phyloP scores from a whole-genome alignment of 1,284 basidiomycete genomes.

The Ustilago lituana region DNA sequence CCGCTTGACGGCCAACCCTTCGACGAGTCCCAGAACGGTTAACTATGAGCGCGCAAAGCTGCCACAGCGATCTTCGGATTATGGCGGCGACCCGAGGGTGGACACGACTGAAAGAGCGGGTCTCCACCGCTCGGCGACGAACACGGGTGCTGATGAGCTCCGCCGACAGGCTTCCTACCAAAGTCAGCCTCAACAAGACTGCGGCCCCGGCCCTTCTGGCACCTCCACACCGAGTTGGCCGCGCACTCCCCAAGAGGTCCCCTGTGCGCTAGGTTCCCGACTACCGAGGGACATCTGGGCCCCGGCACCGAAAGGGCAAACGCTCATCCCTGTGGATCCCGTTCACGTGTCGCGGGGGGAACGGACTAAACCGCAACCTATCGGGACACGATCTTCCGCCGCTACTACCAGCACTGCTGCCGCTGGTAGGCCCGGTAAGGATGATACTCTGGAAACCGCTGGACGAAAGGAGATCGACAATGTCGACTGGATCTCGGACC shows the following conservation, averaged over 20 bases:
- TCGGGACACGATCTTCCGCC: constrained; percentile 23
- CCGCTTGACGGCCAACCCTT: not conserved
- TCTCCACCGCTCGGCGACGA: constrained; percentile 12
- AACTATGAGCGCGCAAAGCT: not conserved
- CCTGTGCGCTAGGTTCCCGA: not conserved
- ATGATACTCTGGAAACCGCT: constrained; percentile 15
- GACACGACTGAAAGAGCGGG: not conserved
- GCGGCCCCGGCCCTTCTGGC: not conserved
- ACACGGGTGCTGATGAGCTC: constrained; percentile 2
- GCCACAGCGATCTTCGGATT: constrained; percentile 1
- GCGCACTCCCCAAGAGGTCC: not conserved
- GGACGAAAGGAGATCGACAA: constrained; percentile 27
- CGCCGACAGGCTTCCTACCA: not conserved
- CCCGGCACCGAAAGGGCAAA: constrained; percentile 30
- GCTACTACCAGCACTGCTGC: not conserved
- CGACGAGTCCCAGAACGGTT: not conserved
- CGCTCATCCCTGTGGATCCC: constrained; percentile 25
- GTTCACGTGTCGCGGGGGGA: constrained; percentile 30
- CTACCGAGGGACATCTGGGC: constrained; percentile 40
- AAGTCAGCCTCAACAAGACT: not conserved
- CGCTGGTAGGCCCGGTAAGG: constrained; percentile 12
- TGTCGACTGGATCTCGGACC: constrained; percentile 26
- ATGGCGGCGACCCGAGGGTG: not conserved
- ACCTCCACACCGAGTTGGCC: constrained; percentile 3
- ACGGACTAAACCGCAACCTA: constrained; percentile 33